Percentiles rank a stretch among this genome's conserved stretches.
Conservation (phyloP, 176 grass and related monocot species). For the Triticum urartu region DNA sequence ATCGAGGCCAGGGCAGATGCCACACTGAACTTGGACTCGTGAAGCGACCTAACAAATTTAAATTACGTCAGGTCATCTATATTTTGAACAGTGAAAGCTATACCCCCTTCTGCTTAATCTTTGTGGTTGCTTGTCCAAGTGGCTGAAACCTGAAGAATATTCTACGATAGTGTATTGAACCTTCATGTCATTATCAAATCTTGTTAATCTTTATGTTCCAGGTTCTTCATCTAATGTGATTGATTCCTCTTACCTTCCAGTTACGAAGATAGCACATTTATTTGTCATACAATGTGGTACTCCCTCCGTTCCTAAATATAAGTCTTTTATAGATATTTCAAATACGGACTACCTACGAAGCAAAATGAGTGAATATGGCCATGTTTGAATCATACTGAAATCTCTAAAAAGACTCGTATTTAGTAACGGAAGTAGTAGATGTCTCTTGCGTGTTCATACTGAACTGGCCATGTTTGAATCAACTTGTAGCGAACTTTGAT, state of each 20-base stretch:
- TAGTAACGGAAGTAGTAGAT: neutral
- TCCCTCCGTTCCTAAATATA: too few species aligned
- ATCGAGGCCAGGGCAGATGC: conserved; percentile 56
- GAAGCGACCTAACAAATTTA: conserved; percentile 7
- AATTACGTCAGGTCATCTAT: conserved; percentile 16
- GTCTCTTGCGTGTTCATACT: neutral
- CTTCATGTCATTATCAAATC: neutral
- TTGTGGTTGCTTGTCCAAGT: neutral
- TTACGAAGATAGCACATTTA: neutral
- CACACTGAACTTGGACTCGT: conserved; percentile 44
- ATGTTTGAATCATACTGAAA: too few species aligned
- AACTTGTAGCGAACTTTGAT: neutral
- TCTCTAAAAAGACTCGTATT: too few species aligned
- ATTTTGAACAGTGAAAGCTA: neutral
- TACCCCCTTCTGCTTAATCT: neutral
- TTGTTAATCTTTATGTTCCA: neutral
- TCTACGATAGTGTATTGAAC: neutral
- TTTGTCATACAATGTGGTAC: neutral
- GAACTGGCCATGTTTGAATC: neutral
- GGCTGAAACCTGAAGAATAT: neutral
- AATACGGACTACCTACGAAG: too few species aligned
- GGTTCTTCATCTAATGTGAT: neutral
- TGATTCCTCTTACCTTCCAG: neutral
- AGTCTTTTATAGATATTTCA: too few species aligned
- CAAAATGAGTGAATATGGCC: too few species aligned